phyloP scores from a whole-genome alignment of 176 grass and related monocot species.

The Otatea glauca region DNA sequence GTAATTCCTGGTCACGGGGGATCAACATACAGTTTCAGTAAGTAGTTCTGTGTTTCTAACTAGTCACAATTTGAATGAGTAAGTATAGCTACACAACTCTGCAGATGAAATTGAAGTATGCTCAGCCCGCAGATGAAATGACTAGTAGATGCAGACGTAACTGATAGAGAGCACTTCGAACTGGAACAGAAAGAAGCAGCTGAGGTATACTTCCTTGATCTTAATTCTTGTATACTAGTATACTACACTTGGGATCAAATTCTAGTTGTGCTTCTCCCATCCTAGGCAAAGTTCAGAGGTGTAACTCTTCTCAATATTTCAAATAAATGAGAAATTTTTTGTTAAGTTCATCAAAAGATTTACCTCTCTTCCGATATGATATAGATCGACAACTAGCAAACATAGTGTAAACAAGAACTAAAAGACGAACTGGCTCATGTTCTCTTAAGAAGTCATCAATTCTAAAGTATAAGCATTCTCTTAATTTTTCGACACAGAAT shows the following conservation, averaged over 20 bases:
- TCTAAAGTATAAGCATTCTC: neutral
- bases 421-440: neutral
- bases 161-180: constrained; percentile 6
- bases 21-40: neutral
- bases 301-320: neutral
- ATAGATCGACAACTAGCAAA: neutral
- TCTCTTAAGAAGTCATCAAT: neutral
- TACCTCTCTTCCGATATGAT: neutral
- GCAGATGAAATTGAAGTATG: neutral
- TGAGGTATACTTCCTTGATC: neutral
- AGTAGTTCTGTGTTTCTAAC: neutral
- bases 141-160: neutral
- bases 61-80: neutral
- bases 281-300: neutral
- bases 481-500: no score
- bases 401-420: neutral
- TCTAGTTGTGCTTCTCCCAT: neutral
- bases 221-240: neutral
- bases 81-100: neutral
- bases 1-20: no score
- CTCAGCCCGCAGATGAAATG: neutral
- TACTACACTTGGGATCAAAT: neutral
- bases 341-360: neutral
- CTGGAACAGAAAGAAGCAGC: neutral
- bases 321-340: neutral